Evolutionary conservation across 2,329 filamentous ascomycete species (phyloP), one percentile per base, ranked within the genome.

Genomic region (Sporothrix brunneoviolacea): DNA sequence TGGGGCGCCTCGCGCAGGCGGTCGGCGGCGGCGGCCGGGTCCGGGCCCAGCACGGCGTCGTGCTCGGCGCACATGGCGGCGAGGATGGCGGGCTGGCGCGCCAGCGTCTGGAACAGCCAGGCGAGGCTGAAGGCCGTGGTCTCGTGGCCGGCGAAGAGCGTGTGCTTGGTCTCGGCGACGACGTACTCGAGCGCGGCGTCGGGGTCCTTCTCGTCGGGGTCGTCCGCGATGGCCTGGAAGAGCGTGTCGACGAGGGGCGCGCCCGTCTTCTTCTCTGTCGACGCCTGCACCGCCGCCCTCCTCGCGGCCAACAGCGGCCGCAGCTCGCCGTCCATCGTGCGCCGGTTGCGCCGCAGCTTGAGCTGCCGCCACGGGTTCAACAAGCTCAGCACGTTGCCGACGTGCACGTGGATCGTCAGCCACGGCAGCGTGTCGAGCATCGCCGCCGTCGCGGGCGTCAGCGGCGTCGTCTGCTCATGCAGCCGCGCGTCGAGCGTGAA

Each of bases 11-110:
- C 67, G 55, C 37, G 64, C 58, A 24, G 79, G 4, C 37, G 36
- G 16, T 24, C 37, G 47, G 37, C 47, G 9, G 68, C 67, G 3
- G 65, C 63, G 12, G 67, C 62, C 22, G 65, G 58, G 36, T 72
- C 68, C 4, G 37, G 21, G 18, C 51, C 51, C 41, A 80, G 75
- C 12, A 81, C 67, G 2, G 64, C 60, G 55, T 77, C 71, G 55
- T 77, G 75, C 59, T 83, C 79, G 21, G 59, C 60, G 13, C 64
- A 61, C 22, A 68, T 47, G 12, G 55, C 56, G 13, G 55, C 55
- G 3, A 68, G 53, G 8, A 61, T 57, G 8, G 57, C 54, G 1
- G 66, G 65, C 44, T 67, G 58, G 13, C 58, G 56, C 58, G 56
- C 60, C 38, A 67, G 59, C 24, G 60, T 47, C 47, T 64, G 62